Base-by-base conservation (phyloP, 768 basidiomycete genomes). In the Tremella yokohamensis region DNA sequence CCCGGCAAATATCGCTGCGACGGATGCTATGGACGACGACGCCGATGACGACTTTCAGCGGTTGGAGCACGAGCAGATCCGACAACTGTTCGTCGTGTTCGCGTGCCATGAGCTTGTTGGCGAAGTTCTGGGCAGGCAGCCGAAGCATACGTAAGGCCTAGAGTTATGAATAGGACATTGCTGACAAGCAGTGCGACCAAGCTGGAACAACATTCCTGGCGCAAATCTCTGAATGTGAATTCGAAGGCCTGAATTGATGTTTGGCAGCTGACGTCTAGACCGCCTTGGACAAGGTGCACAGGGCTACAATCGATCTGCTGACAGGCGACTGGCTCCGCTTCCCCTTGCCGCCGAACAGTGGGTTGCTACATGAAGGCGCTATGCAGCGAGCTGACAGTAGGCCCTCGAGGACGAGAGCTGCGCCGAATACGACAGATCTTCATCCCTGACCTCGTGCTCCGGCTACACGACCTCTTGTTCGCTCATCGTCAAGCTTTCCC, bases 371-470 rank as follows among this genome's bases (percentile, higher is more conserved):
- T 18, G 18, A 40, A 40, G 39, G 18, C 39, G 39, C 11, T 40
- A 40, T 40, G 18, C 26, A 22, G 65, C 49, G 22, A 45, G 49
- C 25, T 3, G 18, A 54, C n/a, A 25, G 15, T 42, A 82, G 83
- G 77, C 40, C 82, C 85, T 48, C 81, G 87, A 24, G 80, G 79
- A 20, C 79, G 79, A 19, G 89, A 93, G 61, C 82, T 94, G 47
- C 77, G 83, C 12, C 84, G 87, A n/a, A 87, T 94, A 52, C 84
- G 92, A 40, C 86, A 91, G 67, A 84, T 93, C 26, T 93, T 87
- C 75, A 80, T 96, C 22, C 94, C 92, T 0, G 91, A 96, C 72
- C 81, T 97, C 19, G 84, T 97, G 65, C 81, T 97, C 62, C 84
- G 90, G 19, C 78, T 98, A 1, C 92, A 97, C 69, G 80, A 82